A percentile compares a stretch with the other conserved stretches of the same genome.
Evolutionary conservation across 176 grass and related monocot genomes (phyloP).

Genomic region (Eleusine coracana): DNA sequence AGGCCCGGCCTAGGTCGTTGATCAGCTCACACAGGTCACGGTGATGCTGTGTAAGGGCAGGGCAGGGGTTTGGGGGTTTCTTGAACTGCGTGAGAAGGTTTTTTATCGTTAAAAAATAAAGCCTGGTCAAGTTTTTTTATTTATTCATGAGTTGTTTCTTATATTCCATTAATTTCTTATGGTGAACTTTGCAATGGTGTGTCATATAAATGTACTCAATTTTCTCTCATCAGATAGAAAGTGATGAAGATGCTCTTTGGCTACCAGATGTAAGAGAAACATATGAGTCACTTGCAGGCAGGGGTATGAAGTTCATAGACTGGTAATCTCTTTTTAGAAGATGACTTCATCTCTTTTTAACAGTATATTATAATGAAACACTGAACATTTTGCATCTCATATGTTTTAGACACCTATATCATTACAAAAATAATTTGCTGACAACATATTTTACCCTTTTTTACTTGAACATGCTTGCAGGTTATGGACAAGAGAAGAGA

Average conservation of each 20-base stretch:
- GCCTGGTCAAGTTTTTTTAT: not conserved
- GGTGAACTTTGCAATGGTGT: not conserved
- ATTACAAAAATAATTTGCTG: constrained; percentile 9
- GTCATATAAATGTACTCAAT: not conserved
- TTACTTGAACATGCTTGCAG: constrained; percentile 46
- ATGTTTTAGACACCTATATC: not conserved
- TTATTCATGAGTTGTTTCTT: not conserved
- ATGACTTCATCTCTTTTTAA: not conserved
- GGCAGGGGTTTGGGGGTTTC: too few relatives aligned
- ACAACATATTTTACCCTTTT: not conserved
- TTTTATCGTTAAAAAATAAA: too few relatives aligned
- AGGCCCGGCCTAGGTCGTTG: too few relatives aligned
- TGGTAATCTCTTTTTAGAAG: constrained; percentile 57
- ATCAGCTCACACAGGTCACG: too few relatives aligned
- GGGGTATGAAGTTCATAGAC: constrained; percentile 86
- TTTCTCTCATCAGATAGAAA: constrained; percentile 72
- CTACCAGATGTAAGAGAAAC: constrained; percentile 70
- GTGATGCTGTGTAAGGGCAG: too few relatives aligned
- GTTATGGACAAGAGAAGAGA: constrained; percentile 94
- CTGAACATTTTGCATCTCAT: not conserved
- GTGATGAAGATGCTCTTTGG: constrained; percentile 91
- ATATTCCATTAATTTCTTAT: not conserved
- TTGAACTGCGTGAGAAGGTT: too few relatives aligned
- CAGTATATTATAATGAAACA: not conserved
- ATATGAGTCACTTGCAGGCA: constrained; percentile 58